These are phyloP conservation scores for Apiospora kogelbergensis DNA, from an alignment of 2,329 filamentous ascomycete genomes.

Conservation along the genomic window DNA sequence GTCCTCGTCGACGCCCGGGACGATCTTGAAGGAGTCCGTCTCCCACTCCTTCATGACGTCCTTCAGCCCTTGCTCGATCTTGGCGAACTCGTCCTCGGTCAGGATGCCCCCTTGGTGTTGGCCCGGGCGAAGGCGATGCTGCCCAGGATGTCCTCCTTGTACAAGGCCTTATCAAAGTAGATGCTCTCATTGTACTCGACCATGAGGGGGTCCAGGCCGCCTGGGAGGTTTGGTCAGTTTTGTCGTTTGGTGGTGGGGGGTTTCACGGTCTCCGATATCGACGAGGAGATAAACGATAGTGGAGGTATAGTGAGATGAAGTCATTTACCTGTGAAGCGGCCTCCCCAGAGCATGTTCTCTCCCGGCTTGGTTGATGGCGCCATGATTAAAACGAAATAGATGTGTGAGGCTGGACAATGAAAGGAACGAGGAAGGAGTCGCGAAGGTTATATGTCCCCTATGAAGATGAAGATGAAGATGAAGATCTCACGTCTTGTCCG, in stretches of 20 bases:
- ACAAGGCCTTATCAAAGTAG: constrained; percentile 74
- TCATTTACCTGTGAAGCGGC: constrained; percentile 49
- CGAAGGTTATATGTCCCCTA: background rate
- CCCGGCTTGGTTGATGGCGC: constrained; percentile 21
- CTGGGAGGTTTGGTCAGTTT: constrained; percentile 37
- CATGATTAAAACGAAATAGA: constrained; percentile 14
- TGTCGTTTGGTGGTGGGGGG: too few relatives aligned
- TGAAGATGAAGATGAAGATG: background rate
- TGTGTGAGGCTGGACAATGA: background rate
- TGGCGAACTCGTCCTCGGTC: constrained; percentile 67
- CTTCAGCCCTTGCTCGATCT: constrained; percentile 71
- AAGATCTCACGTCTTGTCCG: background rate
- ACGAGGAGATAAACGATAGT: background rate
- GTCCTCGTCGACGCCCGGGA: constrained; percentile 36
- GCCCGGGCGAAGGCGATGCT: constrained; percentile 80
- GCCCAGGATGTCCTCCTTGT: constrained; percentile 78
- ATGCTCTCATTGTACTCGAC: constrained; percentile 80
- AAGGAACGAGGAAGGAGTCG: background rate
- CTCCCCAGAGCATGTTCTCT: constrained; percentile 39
- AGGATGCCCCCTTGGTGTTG: constrained; percentile 76
- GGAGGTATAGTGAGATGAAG: constrained; percentile 3
- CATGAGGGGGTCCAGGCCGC: constrained; percentile 84
- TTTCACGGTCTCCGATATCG: background rate
- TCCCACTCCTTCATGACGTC: constrained; percentile 56
- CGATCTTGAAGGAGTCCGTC: constrained; percentile 47